These are phyloP conservation scores for Arabidopsis suecica DNA, from an alignment of 345 rosid species.

Conservation along the genomic window DNA sequence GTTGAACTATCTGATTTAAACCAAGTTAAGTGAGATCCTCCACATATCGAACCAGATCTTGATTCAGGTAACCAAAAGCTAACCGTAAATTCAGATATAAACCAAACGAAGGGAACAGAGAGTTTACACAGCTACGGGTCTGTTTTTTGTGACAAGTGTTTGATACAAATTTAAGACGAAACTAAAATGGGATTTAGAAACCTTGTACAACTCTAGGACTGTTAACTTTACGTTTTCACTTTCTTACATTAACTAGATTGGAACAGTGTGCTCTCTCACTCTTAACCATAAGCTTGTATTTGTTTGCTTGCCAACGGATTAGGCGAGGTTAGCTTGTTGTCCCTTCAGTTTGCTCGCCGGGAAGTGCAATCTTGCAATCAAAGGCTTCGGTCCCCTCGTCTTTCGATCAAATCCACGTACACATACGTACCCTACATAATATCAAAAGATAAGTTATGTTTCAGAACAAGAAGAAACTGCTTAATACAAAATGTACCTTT, in stretches of 20 bases:
- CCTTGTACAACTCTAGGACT: background rate
- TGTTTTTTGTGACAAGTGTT: background rate
- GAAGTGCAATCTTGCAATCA: conserved; percentile 82
- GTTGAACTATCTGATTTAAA: too few species aligned
- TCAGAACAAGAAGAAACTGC: background rate
- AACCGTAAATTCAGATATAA: background rate
- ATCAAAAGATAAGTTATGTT: background rate
- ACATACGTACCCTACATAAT: conserved; percentile 84
- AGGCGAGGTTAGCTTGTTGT: conserved; percentile 13
- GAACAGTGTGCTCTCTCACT: background rate
- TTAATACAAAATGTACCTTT: conserved; percentile 62
- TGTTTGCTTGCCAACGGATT: background rate
- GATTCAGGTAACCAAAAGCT: background rate
- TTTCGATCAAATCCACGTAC: conserved; percentile 85
- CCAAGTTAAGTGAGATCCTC: too few species aligned
- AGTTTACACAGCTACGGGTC: conserved; percentile 14
- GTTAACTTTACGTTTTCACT: background rate
- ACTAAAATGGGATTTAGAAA: conserved; percentile 7
- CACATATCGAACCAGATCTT: too few species aligned
- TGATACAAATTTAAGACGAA: conserved; percentile 13
- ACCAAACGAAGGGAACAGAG: background rate
- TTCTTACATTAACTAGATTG: conserved; percentile 11
- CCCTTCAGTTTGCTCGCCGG: conserved; percentile 69
- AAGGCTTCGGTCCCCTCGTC: conserved; percentile 75
- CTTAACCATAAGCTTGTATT: conserved; percentile 1